Conservation (phyloP, 1,139 yeast genomes). For the Diutina catenulata region DNA sequence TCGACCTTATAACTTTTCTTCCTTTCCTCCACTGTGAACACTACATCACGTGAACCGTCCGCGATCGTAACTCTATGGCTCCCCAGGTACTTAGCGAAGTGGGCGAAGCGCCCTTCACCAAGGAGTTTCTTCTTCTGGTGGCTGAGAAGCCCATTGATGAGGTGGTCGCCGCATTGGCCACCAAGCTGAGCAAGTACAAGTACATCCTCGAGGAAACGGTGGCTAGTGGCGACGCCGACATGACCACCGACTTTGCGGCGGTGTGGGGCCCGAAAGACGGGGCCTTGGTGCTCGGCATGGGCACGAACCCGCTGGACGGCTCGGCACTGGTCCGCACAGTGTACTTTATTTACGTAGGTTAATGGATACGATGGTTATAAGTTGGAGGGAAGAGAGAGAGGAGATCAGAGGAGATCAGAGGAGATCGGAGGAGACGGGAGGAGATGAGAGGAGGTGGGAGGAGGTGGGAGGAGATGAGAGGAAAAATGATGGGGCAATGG, state of each 20-base stretch:
- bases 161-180: not conserved
- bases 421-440: too few relatives aligned
- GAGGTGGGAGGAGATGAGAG: too few relatives aligned
- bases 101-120: not conserved
- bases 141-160: not conserved
- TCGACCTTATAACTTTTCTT: not conserved
- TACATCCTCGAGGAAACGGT: conserved; percentile 10
- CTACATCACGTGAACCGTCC: conserved; percentile 6
- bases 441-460: too few relatives aligned
- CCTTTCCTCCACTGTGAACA: not conserved
- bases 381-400: too few relatives aligned
- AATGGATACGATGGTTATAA: too few relatives aligned
- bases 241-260: conserved; percentile 19
- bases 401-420: too few relatives aligned
- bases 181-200: conserved; percentile 10
- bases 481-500: too few relatives aligned
- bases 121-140: not conserved
- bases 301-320: too few relatives aligned
- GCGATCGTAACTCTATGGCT: not conserved
- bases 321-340: too few relatives aligned
- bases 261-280: conserved; percentile 33
- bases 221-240: conserved; percentile 8
- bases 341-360: too few relatives aligned
- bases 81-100: not conserved
- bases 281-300: conserved; percentile 15